Evolutionary conservation across 2,329 filamentous ascomycete genomes (phyloP).

Genomic region (Colletotrichum horii): DNA sequence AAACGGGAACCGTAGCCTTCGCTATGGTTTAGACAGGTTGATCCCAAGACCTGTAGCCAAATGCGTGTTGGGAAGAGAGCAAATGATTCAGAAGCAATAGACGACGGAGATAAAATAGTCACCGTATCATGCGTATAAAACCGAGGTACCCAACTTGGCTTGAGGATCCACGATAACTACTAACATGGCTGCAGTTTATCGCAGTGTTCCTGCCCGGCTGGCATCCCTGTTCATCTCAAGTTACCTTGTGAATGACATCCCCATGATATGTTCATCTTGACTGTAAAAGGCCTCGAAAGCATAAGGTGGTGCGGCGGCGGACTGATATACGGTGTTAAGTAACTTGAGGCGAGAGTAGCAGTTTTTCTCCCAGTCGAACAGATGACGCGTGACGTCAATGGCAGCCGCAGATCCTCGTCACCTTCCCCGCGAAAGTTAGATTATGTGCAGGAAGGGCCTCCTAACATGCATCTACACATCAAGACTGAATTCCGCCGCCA

Average conservation of each 20-base stretch:
- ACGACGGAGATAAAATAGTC: background rate
- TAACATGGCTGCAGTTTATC: background rate
- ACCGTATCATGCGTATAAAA: background rate
- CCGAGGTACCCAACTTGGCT: background rate
- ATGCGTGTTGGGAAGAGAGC: background rate
- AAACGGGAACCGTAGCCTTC: too few species aligned
- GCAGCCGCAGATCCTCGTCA: conserved; percentile 1
- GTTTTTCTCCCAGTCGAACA: background rate
- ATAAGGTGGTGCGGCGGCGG: background rate
- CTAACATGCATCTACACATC: background rate
- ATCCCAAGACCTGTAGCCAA: too few species aligned
- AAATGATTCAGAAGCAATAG: background rate
- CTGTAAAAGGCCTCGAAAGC: background rate
- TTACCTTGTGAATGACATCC: background rate
- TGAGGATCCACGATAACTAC: background rate
- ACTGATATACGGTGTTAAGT: background rate
- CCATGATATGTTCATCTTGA: background rate
- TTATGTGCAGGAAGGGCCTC: background rate
- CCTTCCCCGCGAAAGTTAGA: background rate
- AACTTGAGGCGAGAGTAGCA: background rate
- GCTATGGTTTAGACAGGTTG: too few species aligned
- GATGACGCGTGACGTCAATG: conserved; percentile 14
- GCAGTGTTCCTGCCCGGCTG: background rate
- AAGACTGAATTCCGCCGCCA: background rate
- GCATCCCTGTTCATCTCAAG: background rate